Evolutionary conservation across 371 early-diverging fungal species (phyloP), one percentile per base, ranked within the genome.

Genomic region (Mortierella sp.): DNA sequence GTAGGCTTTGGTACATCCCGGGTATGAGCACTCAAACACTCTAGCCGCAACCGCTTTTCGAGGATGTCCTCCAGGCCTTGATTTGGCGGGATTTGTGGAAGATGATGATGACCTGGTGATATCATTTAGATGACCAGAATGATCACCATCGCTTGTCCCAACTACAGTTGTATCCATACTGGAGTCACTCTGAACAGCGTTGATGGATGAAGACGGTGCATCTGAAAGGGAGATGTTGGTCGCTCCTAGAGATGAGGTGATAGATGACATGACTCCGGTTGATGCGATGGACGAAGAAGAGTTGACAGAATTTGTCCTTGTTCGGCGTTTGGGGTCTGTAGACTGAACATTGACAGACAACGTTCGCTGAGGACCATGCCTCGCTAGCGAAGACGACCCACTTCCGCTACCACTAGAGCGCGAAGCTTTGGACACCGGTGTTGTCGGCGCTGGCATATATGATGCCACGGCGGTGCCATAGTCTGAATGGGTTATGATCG

Each of bases 1-100:
- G 53, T 84, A 86, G 4, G 85, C 70, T 58, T 85, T 83, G 64
- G 56, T 75, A 56, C 87, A 88, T 27, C 70, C 66, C 2, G 69
- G 69, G 32, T 64, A 57, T n/a, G 76, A 57, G 19, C 76, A 76
- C 17, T 60, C 65, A 61, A 69, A 76, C 4, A 60, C 64, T 4
- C 76, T 48, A 1, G 69, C 64, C 0, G 76, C 76, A 6, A 60
- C 43, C 1, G 70, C 64, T 24, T 65, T 59, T 6, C 70, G 52
- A 4, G 62, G 51, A 9, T 57, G 59, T 11, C 54, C 51, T 14
- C 56, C 51, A 17, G 47, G 42, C 26, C 60, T 49, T 17, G 48
- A 48, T 50, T 71, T 60, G 14, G 49, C 46, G 6, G 21, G 19
- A 9, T 19, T 48, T 4, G 44, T 17, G 12, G 61, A 27, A 8